Base-by-base conservation (phyloP, 2,329 filamentous ascomycete genomes). In the Sclerotinia borealis region DNA sequence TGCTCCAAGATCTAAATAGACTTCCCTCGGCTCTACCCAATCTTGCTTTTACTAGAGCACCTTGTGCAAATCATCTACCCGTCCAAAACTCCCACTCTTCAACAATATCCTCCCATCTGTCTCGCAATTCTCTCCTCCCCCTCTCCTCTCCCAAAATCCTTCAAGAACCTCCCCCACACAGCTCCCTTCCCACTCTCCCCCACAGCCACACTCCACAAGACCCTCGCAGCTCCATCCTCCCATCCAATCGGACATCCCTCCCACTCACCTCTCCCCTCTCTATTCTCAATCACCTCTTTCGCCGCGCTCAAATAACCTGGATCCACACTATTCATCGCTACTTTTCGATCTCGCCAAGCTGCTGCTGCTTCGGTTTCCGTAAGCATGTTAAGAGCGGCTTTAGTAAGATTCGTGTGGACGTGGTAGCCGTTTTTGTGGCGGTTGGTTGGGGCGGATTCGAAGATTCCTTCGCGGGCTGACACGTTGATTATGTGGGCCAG, bases 381-480 rank as follows among this genome's bases (percentile, higher is more conserved):
- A 3, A 68, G 36, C 67, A 68, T 68, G n/a, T 68, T 68, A 19
- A 68, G 56, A 13, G 67, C 65, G 9, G 65, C 67, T 62, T 68
- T 68, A n/a, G 67, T 56, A 11, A 68, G 52, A 37, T 68, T 68
- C 0, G 67, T 68, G 45, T 68, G 67, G 2, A 67, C 65, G n/a
- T 68, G 65, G 27, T 65, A 51, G 10, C 67, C 67, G 1, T 63
- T 61, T 45, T 68, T 67, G 13, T 54, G 27, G 4, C 41, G 37
- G 2, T 63, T 61, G 7, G 22, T 37, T 2, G 62, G 62, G 1
- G 34, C 50, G 5, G 61, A 25, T 56, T 67, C 67, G 27, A 67
- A 67, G 17, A 66, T 62, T 34, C 67, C 67, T 64, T 68, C 67
- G 25, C 65, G 65, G 2, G 67, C 62, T 15, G 67, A 67, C 27